Evolutionary conservation across 2,329 filamentous ascomycete species (phyloP).

Genomic region (Paracamarosporium sp.): DNA sequence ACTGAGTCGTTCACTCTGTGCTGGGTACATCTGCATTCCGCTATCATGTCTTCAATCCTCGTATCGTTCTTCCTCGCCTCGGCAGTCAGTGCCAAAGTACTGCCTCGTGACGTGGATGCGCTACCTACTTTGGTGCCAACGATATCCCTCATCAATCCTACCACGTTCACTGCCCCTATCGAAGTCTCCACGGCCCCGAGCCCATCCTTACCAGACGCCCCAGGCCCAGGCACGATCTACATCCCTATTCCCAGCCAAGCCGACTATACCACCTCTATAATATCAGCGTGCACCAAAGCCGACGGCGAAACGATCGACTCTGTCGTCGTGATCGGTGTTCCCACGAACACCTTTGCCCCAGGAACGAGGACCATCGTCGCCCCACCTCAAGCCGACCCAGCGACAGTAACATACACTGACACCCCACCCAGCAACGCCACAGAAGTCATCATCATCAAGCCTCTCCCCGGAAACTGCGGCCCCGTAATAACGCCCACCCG

Average conservation of each 20-base stretch:
- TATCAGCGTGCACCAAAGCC: constrained; percentile 7
- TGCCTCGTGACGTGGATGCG: neutral
- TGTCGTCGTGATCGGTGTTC: constrained; percentile 11
- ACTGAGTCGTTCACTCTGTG: neutral
- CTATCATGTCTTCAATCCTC: neutral
- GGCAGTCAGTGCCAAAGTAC: constrained; percentile 5
- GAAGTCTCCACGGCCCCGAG: neutral
- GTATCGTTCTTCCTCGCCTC: neutral
- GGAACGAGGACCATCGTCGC: constrained; percentile 13
- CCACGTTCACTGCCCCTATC: neutral
- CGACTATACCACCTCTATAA: constrained; percentile 5
- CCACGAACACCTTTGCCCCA: constrained; percentile 8
- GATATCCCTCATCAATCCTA: neutral
- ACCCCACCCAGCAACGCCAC: constrained; percentile 4
- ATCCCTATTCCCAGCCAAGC: constrained; percentile 9
- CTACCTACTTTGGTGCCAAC: neutral
- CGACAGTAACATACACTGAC: constrained; percentile 7
- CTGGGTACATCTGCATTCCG: neutral
- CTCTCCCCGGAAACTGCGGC: constrained; percentile 12
- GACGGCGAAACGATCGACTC: constrained; percentile 4
- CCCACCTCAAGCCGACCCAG: constrained; percentile 8
- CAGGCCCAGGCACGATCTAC: constrained; percentile 2
- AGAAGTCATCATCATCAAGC: constrained; percentile 9
- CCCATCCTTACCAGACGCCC: neutral
- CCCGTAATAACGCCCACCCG: neutral